Conservation (phyloP, 1,284 basidiomycete species). For the Xanthoconium separans region DNA sequence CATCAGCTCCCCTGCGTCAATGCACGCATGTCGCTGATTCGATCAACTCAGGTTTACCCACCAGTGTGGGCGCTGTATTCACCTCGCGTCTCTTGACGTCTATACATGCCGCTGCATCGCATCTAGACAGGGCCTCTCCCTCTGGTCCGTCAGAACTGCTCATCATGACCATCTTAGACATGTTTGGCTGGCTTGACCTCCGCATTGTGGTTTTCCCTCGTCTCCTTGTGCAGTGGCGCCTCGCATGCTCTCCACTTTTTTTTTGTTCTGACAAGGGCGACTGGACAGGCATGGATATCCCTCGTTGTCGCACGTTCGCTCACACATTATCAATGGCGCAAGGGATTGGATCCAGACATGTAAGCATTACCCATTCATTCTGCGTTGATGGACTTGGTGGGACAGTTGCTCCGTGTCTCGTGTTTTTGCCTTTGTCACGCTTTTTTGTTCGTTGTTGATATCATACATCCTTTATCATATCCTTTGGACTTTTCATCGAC, state of each 20-base stretch:
- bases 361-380: constrained; percentile 93
- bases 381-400: constrained; percentile 86
- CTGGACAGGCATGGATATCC: constrained; percentile 62
- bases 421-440: constrained; percentile 55
- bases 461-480: constrained; percentile 24
- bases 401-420: constrained; percentile 78
- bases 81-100: constrained; percentile 89
- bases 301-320: constrained; percentile 68
- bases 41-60: constrained; percentile 63
- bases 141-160: constrained; percentile 47
- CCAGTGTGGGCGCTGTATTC: constrained; percentile 88
- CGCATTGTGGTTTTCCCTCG: too few species aligned
- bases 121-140: constrained; percentile 9
- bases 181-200: constrained; percentile 75
- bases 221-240: constrained; percentile 73
- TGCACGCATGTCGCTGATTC: background rate
- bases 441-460: constrained; percentile 5
- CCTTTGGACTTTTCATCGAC: too few species aligned
- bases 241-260: background rate
- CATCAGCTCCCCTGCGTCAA: constrained; percentile 49
- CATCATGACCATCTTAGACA: constrained; percentile 60
- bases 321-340: constrained; percentile 82
- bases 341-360: constrained; percentile 86
- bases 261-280: background rate
- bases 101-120: constrained; percentile 61